These are phyloP conservation scores for Arthrobotrys pseudoclavata DNA, from an alignment of 2,329 filamentous ascomycete genomes.

Conservation along the genomic window DNA sequence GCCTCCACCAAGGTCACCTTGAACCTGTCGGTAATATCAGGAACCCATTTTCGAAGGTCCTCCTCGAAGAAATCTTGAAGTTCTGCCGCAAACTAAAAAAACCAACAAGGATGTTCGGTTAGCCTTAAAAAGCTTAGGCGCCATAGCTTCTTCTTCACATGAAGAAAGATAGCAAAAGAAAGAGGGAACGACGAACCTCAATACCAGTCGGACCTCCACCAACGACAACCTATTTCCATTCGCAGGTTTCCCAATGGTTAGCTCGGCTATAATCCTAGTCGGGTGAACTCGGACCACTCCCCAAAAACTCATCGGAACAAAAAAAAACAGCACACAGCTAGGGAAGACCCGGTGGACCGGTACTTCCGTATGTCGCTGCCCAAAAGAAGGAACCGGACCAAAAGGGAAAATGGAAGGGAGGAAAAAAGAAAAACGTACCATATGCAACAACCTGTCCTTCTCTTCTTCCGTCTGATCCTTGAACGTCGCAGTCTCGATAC, in stretches of 20 bases:
- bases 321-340: constrained; percentile 25
- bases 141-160: constrained; percentile 23
- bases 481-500: constrained; percentile 97
- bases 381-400: constrained; percentile 18
- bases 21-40: constrained; percentile 94
- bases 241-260: constrained; percentile 41
- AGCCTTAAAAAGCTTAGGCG: constrained; percentile 27
- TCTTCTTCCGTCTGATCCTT: constrained; percentile 93
- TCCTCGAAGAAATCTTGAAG: constrained; percentile 99
- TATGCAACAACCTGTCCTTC: constrained; percentile 93
- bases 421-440: constrained; percentile 76
- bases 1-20: constrained; percentile 98
- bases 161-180: constrained; percentile 18
- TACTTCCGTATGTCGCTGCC: constrained; percentile 33
- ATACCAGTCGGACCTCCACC: constrained; percentile 64
- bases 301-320: constrained; percentile 15
- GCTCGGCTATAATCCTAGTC: constrained; percentile 40
- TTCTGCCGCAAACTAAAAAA: constrained; percentile 86
- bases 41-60: constrained; percentile 97
- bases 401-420: constrained; percentile 10
- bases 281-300: constrained; percentile 43
- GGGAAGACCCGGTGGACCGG: constrained; percentile 22
- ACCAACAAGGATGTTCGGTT: constrained; percentile 48
- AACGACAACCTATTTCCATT: constrained; percentile 62
- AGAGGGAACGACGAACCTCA: constrained; percentile 38